These are phyloP conservation scores for Grigorovia yakushimaensis DNA, from an alignment of 805 yeast species.

Conservation along the genomic window DNA sequence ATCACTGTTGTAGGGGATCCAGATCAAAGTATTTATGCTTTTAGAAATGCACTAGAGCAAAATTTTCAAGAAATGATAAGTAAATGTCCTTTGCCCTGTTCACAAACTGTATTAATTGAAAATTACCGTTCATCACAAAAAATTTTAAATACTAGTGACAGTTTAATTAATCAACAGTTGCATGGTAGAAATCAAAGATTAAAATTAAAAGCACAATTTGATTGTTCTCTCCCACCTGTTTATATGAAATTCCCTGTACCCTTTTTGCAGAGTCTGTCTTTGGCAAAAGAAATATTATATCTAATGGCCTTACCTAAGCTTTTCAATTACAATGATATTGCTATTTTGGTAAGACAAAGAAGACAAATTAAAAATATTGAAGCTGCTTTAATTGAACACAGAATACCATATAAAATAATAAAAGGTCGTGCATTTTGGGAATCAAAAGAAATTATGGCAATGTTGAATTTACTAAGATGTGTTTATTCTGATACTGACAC, in stretches of 20 bases:
- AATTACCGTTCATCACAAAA: slow-evolving; percentile 75
- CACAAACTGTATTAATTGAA: slow-evolving; percentile 40
- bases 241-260: slow-evolving; percentile 33
- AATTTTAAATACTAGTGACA: slow-evolving; percentile 56
- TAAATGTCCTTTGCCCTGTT: slow-evolving; percentile 27
- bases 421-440: slow-evolving; percentile 80
- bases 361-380: slow-evolving; percentile 56
- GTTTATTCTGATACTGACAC: slow-evolving; percentile 50
- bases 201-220: slow-evolving; percentile 38
- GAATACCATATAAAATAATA: slow-evolving; percentile 57
- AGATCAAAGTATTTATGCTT: slow-evolving; percentile 88
- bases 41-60: slow-evolving; percentile 64
- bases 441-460: slow-evolving; percentile 50
- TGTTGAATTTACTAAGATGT: slow-evolving; percentile 57
- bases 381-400: slow-evolving; percentile 41
- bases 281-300: slow-evolving; percentile 45
- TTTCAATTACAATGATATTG: slow-evolving; percentile 49
- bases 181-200: slow-evolving; percentile 32
- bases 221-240: slow-evolving; percentile 37
- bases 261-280: slow-evolving; percentile 47
- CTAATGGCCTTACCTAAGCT: slow-evolving; percentile 38
- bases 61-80: slow-evolving; percentile 53
- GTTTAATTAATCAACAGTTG: slow-evolving; percentile 51
- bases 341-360: slow-evolving; percentile 61
- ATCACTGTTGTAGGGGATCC: slow-evolving; percentile 94